These are phyloP conservation scores for Millerozyma acaciae DNA, from an alignment of 805 yeast species.

Conservation along the genomic window DNA sequence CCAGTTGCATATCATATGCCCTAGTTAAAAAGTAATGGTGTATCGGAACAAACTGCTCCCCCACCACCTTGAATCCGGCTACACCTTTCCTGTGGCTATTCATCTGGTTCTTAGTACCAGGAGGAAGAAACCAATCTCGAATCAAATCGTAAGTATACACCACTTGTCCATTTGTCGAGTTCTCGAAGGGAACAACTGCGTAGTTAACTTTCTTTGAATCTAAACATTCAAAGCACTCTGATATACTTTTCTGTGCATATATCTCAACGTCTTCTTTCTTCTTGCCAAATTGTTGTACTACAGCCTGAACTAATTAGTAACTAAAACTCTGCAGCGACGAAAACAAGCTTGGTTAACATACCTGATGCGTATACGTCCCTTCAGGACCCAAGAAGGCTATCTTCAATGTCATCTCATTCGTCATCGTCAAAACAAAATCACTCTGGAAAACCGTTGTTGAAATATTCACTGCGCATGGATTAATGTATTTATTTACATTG, in stretches of 20 bases:
- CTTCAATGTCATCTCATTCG: conserved; percentile 19
- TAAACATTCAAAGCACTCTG: conserved; percentile 60
- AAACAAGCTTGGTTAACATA: conserved; percentile 18
- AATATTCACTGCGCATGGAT: too few relatives aligned
- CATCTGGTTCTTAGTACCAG: not conserved
- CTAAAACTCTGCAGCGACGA: not conserved
- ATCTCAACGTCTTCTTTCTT: conserved; percentile 24
- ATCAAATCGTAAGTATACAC: conserved; percentile 78
- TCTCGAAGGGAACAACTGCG: conserved; percentile 86
- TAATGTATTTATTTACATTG: too few relatives aligned
- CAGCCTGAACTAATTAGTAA: conserved; percentile 25
- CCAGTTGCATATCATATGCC: conserved; percentile 39
- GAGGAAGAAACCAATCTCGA: conserved; percentile 56
- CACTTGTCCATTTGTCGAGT: conserved; percentile 94
- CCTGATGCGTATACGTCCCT: conserved; percentile 93
- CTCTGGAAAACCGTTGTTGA: too few relatives aligned
- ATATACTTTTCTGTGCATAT: conserved; percentile 41
- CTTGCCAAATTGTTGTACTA: conserved; percentile 49
- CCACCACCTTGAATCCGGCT: conserved; percentile 50
- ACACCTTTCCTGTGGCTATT: conserved; percentile 15
- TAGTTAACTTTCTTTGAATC: conserved; percentile 47
- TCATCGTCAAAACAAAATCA: too few relatives aligned
- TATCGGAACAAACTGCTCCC: conserved; percentile 78
- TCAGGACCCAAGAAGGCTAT: conserved; percentile 84
- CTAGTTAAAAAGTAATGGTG: conserved; percentile 67